Evolutionary conservation across 352 stramenopile species (phyloP).

Genomic region (Peronospora belbahrii): DNA sequence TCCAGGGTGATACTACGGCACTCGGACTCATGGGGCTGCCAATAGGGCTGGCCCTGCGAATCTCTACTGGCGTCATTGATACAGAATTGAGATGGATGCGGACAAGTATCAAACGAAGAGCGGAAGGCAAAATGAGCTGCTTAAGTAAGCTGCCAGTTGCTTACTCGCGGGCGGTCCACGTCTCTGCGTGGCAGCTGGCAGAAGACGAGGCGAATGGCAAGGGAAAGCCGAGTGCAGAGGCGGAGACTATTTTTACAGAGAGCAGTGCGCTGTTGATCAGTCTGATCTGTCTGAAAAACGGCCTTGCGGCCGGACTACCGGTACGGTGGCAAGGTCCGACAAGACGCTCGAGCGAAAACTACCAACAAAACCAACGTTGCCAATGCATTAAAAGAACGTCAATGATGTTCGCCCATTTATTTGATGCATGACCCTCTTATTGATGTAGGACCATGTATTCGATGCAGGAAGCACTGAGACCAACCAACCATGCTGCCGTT

Average conservation of each 20-base stretch:
- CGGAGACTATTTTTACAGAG: constrained; percentile 5
- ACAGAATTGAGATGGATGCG: not conserved
- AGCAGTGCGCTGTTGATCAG: not conserved
- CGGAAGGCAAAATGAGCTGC: constrained; percentile 23
- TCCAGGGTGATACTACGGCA: constrained; percentile 50
- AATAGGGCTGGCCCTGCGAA: constrained; percentile 16
- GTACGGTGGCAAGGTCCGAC: not conserved
- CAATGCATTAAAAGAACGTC: not conserved
- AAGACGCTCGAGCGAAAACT: not conserved
- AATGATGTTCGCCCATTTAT: not conserved
- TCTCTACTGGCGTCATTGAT: constrained; percentile 26
- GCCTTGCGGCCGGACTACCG: not conserved
- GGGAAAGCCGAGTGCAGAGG: not conserved
- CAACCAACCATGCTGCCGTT: no score
- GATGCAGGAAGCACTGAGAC: no score
- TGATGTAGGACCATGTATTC: no score
- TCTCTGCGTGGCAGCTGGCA: constrained; percentile 13
- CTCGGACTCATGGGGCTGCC: constrained; percentile 31
- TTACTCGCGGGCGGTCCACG: constrained; percentile 3
- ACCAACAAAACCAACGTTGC: not conserved
- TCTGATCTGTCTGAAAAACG: constrained; percentile 7
- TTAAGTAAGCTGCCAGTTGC: not conserved
- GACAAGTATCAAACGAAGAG: not conserved
- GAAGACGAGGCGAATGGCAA: not conserved
- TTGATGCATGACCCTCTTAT: no score